Evolutionary conservation across 2,329 filamentous ascomycete species (phyloP).

Genomic region (Drechslerella coelobrocha): DNA sequence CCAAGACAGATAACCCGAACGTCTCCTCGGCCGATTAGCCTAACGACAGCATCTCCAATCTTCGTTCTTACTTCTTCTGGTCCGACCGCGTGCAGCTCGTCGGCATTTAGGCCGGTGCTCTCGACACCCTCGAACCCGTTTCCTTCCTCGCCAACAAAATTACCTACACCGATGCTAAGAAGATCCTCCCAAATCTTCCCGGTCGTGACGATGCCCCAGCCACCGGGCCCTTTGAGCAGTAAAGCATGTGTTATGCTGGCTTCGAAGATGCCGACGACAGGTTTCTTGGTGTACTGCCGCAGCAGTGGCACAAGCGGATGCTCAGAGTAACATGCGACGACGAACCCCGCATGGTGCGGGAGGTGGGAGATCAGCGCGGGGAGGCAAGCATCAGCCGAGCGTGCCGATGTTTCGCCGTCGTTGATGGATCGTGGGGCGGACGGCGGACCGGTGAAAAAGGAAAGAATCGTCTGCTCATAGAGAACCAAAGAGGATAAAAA

Average conservation of each 20-base stretch:
- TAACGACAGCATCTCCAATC: constrained; percentile 73
- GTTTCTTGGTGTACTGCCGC: constrained; percentile 58
- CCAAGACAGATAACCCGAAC: constrained; percentile 79
- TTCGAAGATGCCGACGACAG: constrained; percentile 86
- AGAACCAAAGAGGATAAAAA: constrained; percentile 2
- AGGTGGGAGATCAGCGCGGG: constrained; percentile 49
- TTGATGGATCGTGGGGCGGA: constrained; percentile 53
- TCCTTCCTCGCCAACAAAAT: constrained; percentile 66
- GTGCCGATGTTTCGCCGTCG: constrained; percentile 42
- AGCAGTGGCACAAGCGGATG: constrained; percentile 76
- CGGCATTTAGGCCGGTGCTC: constrained; percentile 80
- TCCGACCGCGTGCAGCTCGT: constrained; percentile 75
- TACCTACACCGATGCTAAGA: constrained; percentile 69
- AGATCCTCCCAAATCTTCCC: constrained; percentile 82
- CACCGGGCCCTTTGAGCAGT: constrained; percentile 61
- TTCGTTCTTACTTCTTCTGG: constrained; percentile 69
- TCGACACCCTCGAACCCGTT: constrained; percentile 75
- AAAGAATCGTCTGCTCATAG: constrained; percentile 42
- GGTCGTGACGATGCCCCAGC: constrained; percentile 88
- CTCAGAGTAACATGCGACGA: constrained; percentile 87
- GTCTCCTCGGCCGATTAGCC: constrained; percentile 62
- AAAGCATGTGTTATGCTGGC: constrained; percentile 74
- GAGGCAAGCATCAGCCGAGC: constrained; percentile 51
- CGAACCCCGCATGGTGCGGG: constrained; percentile 70
- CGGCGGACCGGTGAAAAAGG: constrained; percentile 53